Evolutionary conservation across 148 eudicot genomes (phyloP), one percentile per base, ranked within the genome.

Genomic region (Rhododendron mucronatum): DNA sequence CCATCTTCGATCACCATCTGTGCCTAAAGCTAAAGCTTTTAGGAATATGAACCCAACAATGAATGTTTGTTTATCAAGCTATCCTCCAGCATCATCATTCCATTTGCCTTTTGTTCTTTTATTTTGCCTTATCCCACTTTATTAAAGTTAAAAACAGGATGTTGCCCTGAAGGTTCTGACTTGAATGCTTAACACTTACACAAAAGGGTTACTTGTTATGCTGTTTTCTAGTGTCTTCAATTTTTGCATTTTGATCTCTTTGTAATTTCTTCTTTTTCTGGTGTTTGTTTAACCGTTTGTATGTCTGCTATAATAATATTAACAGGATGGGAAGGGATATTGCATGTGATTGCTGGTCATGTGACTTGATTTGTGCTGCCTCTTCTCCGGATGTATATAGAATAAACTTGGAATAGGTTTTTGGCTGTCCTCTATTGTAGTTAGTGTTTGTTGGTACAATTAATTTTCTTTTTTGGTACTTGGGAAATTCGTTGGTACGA

Each of bases 351-450:
- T 48, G 83, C 88, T 95, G 94, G 95, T 95, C 98, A 33, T 97
- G 99, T 86, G 99, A 96, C 88, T 89, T 97, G 90, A 88, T 97
- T 61, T 97, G 99, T 89, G 99, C 98, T 84, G 99, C 97, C 90
- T 97, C 99, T 57, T 97, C 99, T 48, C 95, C 99, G 69, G 98
- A 97, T 90, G 90, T 95, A 18, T 97, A 95, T 87, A 92, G 98
- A 88, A 95, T 97, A 80, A 97, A 97, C 86, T 90, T 97, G 84
- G 93, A 94, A 85, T 98, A 95, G 98, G 98, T 97, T 88, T 89
- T 86, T 83, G 37, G 61, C 77, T 26, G 7, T 79, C 33, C 48
- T 20, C n/a, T 75, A 33, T 80, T 12, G 16, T 86, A 47, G 28
- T 81, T 78, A 39, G 12, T 61, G 37, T n/a, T 75, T 61, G 37